A percentile compares a stretch with the other conserved stretches of the same genome.
Conservation (phyloP, 2,329 filamentous ascomycete species). For the Stemphylium vesicarium region DNA sequence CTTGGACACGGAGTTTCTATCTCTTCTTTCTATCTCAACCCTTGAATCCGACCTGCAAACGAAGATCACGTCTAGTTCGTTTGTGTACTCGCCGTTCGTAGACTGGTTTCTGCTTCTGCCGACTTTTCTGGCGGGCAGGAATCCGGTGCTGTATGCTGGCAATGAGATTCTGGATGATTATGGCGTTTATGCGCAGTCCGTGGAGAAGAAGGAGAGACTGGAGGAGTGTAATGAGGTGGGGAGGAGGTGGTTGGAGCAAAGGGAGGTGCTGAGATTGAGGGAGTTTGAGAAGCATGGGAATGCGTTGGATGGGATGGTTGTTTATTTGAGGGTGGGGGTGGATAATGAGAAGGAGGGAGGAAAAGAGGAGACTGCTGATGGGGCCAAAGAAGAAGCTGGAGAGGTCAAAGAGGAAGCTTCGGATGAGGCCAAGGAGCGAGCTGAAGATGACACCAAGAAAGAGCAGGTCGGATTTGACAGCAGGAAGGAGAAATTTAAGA, state of each 20-base stretch:
- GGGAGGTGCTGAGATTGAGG: slow-evolving; percentile 23
- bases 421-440: no score
- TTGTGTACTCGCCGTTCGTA: slow-evolving; percentile 48
- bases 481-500: no score
- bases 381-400: no score
- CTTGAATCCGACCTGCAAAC: slow-evolving; percentile 21
- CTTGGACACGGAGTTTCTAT: slow-evolving; percentile 40
- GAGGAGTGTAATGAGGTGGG: slow-evolving; percentile 39
- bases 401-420: no score
- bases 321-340: slow-evolving; percentile 28
- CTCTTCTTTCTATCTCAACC: slow-evolving; percentile 26
- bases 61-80: slow-evolving; percentile 27
- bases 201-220: slow-evolving; percentile 32
- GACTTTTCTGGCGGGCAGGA: slow-evolving; percentile 32
- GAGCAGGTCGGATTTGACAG: no score
- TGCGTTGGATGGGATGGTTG: slow-evolving; percentile 43
- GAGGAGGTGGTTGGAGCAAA: slow-evolving; percentile 26
- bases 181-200: slow-evolving; percentile 27
- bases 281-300: slow-evolving; percentile 41
- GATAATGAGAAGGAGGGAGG: neutral
- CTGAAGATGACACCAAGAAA: no score
- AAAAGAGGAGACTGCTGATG: no score
- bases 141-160: slow-evolving; percentile 45
- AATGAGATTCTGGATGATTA: slow-evolving; percentile 47
- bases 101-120: slow-evolving; percentile 46